A percentile compares a stretch with the other conserved stretches of the same genome.
Conservation (phyloP, 106 monocot species). For the Narthecium ossifragum region DNA sequence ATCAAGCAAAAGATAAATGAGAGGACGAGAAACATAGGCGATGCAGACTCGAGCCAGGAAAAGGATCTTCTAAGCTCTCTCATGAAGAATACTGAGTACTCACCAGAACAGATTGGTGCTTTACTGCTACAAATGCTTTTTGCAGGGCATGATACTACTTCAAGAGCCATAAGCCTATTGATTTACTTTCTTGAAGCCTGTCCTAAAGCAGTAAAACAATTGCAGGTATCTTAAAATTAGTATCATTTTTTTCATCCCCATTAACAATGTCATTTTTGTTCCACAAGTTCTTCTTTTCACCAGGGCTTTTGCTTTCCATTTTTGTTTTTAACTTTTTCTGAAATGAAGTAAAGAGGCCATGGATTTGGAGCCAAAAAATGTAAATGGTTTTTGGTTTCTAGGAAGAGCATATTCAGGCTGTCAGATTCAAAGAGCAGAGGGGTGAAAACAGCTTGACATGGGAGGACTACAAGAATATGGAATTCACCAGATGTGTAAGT, state of each 20-base stretch:
- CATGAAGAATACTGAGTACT: slow-evolving; percentile 10
- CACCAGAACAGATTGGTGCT: slow-evolving; percentile 11
- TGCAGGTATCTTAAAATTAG: slow-evolving; percentile 9
- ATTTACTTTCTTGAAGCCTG: slow-evolving; percentile 25
- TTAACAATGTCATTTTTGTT: too few relatives aligned
- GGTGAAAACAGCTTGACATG: background rate
- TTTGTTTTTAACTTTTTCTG: too few relatives aligned
- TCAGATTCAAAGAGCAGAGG: background rate
- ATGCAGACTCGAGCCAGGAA: background rate
- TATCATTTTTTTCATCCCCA: too few relatives aligned
- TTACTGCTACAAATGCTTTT: slow-evolving; percentile 10
- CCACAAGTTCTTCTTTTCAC: too few relatives aligned
- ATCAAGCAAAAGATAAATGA: slow-evolving; percentile 1
- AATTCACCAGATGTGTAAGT: slow-evolving; percentile 4
- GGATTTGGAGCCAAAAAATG: too few relatives aligned
- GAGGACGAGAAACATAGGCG: background rate
- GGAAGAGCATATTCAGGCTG: slow-evolving; percentile 5
- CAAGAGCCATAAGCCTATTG: slow-evolving; percentile 10
- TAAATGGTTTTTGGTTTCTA: background rate
- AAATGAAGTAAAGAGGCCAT: too few relatives aligned
- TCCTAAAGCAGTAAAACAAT: slow-evolving; percentile 8
- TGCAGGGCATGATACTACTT: slow-evolving; percentile 23
- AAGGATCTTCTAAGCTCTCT: slow-evolving; percentile 18
- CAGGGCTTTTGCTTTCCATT: too few relatives aligned
- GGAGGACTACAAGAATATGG: slow-evolving; percentile 4